A percentile compares a stretch with the other conserved stretches of the same genome.
phyloP scores from a whole-genome alignment of 2,329 filamentous ascomycete genomes.

The Paecilomyces dactylethromorphus region DNA sequence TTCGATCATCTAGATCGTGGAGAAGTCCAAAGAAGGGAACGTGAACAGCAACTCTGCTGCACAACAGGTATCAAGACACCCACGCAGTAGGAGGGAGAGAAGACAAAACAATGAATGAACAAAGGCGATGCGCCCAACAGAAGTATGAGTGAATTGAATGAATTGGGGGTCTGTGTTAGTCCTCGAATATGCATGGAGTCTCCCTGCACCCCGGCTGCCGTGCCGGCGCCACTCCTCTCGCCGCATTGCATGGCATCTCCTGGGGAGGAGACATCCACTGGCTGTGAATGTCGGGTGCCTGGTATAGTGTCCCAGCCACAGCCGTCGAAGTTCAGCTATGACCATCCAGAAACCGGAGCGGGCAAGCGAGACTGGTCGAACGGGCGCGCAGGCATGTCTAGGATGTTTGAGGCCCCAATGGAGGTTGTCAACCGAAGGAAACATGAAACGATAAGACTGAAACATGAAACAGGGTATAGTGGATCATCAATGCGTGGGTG shows the following conservation, averaged over 20 bases:
- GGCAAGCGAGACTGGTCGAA: background rate
- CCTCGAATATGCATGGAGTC: background rate
- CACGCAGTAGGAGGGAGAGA: background rate
- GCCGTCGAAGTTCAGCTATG: background rate
- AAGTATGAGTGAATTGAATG: background rate
- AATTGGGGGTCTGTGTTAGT: background rate
- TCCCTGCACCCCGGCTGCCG: background rate
- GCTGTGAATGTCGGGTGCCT: background rate
- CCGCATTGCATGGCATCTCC: background rate
- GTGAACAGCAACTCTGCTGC: background rate
- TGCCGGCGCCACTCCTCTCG: background rate
- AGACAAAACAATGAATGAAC: background rate
- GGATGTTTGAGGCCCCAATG: background rate
- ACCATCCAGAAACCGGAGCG: background rate
- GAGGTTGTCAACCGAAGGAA: background rate
- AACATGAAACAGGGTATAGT: background rate
- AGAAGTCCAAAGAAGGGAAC: background rate
- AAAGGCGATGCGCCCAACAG: background rate
- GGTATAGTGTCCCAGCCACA: background rate
- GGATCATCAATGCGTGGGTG: background rate
- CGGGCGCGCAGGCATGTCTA: background rate
- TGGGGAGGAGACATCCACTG: background rate
- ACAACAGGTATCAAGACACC: background rate
- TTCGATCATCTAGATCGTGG: slow-evolving; percentile 1
- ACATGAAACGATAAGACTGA: background rate